These are phyloP conservation scores for Cicer chorassanicum DNA, from an alignment of 306 rosid genomes.

Conservation along the genomic window DNA sequence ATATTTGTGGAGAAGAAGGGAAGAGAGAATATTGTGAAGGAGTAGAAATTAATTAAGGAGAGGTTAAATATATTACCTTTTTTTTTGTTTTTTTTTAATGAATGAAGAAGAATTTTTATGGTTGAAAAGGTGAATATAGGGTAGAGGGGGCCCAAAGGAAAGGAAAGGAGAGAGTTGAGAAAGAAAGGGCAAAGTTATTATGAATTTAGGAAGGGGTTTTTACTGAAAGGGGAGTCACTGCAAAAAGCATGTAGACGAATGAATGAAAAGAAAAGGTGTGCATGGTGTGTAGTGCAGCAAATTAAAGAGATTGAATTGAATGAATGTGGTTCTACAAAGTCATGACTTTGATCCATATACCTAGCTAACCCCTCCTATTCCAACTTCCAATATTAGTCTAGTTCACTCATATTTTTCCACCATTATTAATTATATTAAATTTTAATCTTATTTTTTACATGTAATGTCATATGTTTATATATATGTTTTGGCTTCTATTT, in stretches of 20 bases:
- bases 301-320: conserved; percentile 29
- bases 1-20: conserved; percentile 12
- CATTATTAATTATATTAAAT: not conserved
- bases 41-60: not conserved
- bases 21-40: not conserved
- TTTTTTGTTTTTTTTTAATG: not conserved
- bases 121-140: conserved; percentile 13
- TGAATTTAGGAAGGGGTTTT: conserved; percentile 13
- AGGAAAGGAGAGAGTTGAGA: not conserved
- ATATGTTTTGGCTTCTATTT: too few relatives aligned
- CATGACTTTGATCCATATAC: conserved; percentile 1
- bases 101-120: not conserved
- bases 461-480: not conserved
- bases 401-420: not conserved
- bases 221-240: conserved; percentile 35
- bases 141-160: conserved; percentile 25
- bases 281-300: conserved; percentile 29
- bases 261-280: conserved; percentile 36
- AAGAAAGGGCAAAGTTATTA: not conserved
- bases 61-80: not conserved
- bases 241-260: conserved; percentile 37
- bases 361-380: not conserved
- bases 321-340: conserved; percentile 24
- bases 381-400: conserved; percentile 12
- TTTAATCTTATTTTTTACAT: not conserved